Percentiles rank a stretch among this genome's conserved stretches.
Conservation (phyloP, 2,329 filamentous ascomycete species). For the Fusarium newnesense region DNA sequence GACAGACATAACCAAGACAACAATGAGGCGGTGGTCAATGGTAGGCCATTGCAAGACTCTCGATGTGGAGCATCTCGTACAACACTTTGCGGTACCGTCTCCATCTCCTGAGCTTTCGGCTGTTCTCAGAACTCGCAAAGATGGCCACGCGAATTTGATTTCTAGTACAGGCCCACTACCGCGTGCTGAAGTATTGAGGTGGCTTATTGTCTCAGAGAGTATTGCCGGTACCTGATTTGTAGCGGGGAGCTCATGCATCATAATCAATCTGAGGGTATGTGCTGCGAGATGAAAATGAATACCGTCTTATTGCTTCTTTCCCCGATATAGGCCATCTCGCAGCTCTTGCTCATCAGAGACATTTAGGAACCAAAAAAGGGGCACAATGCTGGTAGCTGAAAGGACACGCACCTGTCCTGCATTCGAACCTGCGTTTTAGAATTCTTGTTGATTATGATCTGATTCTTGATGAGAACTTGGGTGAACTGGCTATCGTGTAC, state of each 20-base stretch:
- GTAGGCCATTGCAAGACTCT: conserved; percentile 1
- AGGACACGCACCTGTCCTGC: background rate
- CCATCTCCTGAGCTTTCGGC: background rate
- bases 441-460: conserved; percentile 19
- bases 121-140: conserved; percentile 14
- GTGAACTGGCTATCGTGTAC: background rate
- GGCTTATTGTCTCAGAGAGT: conserved; percentile 25
- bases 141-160: conserved; percentile 3
- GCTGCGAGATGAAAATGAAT: background rate
- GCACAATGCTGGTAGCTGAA: conserved; percentile 1
- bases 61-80: background rate
- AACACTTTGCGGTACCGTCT: background rate
- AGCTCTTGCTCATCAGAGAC: background rate
- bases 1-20: conserved; percentile 12
- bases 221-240: background rate
- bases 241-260: background rate
- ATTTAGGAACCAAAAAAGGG: background rate
- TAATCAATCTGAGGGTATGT: background rate
- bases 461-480: conserved; percentile 15
- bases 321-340: background rate
- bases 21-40: conserved; percentile 10
- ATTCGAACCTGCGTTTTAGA: conserved; percentile 3
- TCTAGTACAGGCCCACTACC: conserved; percentile 6
- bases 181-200: conserved; percentile 14
- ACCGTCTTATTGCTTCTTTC: background rate